phyloP scores from a whole-genome alignment of 805 yeast species.

The Jamesozyma spencerorum region DNA sequence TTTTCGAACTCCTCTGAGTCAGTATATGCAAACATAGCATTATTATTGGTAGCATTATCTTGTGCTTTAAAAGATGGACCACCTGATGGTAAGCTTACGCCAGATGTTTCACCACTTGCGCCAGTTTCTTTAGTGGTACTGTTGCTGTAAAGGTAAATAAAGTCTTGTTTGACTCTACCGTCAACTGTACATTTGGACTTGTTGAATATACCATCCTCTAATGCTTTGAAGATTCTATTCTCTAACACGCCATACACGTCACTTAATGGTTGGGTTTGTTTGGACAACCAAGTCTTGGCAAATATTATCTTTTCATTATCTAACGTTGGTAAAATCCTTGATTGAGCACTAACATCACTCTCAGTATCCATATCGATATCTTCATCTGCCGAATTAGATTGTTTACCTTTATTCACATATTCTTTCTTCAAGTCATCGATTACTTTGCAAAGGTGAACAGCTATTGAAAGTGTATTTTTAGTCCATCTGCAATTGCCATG shows the following conservation, averaged over 20 bases:
- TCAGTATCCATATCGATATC: conserved; percentile 7
- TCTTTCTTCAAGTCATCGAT: conserved; percentile 26
- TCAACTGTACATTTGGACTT: conserved; percentile 32
- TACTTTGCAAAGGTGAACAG: conserved; percentile 40
- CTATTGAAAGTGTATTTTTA: conserved; percentile 60
- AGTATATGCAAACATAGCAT: conserved; percentile 17
- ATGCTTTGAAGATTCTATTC: conserved; percentile 46
- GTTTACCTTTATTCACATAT: conserved; percentile 6
- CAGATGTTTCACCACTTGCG: conserved; percentile 5
- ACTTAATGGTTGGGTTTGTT: conserved; percentile 77
- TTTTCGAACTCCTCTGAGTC: conserved; percentile 46
- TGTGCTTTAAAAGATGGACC: conserved; percentile 5
- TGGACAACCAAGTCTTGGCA: conserved; percentile 69
- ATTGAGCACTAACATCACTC: conserved; percentile 4
- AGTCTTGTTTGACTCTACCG: conserved; percentile 29
- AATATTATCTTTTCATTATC: conserved; percentile 36
- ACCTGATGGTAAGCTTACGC: neutral
- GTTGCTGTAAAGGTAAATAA: conserved; percentile 21
- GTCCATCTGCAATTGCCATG: conserved; percentile 90
- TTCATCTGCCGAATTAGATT: conserved; percentile 3
- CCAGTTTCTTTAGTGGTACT: neutral
- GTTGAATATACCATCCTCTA: conserved; percentile 32
- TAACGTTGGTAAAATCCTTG: conserved; percentile 18
- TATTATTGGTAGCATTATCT: neutral
- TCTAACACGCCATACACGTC: conserved; percentile 72